A percentile compares a stretch with the other conserved stretches of the same genome.
phyloP scores from a whole-genome alignment of 805 yeast species.

The Sugiyamaella qingdaonensis region DNA sequence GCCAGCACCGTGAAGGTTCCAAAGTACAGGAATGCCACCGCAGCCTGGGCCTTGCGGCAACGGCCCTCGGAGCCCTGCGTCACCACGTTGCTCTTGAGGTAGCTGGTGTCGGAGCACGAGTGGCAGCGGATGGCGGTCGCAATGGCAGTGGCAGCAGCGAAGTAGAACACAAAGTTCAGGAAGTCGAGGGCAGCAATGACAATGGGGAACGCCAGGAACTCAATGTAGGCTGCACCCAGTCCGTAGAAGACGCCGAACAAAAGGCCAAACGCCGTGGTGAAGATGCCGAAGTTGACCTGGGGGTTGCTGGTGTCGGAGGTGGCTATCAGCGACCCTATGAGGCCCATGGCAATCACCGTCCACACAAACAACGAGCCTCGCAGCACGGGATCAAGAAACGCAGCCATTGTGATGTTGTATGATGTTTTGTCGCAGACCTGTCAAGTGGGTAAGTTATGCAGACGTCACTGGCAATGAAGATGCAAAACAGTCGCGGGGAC shows the following conservation, averaged over 20 bases:
- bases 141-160: conserved; percentile 90
- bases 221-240: conserved; percentile 66
- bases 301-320: conserved; percentile 49
- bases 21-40: conserved; percentile 78
- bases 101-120: conserved; percentile 69
- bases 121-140: conserved; percentile 87
- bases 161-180: conserved; percentile 85
- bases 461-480: neutral
- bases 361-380: conserved; percentile 73
- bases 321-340: conserved; percentile 77
- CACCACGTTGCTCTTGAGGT: conserved; percentile 61
- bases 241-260: conserved; percentile 80
- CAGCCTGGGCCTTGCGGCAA: conserved; percentile 94
- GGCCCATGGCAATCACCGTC: conserved; percentile 75
- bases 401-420: conserved; percentile 18
- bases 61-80: conserved; percentile 74
- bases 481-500: no score
- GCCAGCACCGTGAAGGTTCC: conserved; percentile 71
- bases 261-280: conserved; percentile 82
- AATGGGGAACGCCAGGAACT: conserved; percentile 83
- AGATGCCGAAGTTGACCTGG: conserved; percentile 84
- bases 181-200: conserved; percentile 73
- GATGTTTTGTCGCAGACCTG: neutral
- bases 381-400: conserved; percentile 60
- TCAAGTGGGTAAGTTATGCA: neutral